phyloP scores from a whole-genome alignment of 768 basidiomycete genomes.

The Serendipita vermifera region DNA sequence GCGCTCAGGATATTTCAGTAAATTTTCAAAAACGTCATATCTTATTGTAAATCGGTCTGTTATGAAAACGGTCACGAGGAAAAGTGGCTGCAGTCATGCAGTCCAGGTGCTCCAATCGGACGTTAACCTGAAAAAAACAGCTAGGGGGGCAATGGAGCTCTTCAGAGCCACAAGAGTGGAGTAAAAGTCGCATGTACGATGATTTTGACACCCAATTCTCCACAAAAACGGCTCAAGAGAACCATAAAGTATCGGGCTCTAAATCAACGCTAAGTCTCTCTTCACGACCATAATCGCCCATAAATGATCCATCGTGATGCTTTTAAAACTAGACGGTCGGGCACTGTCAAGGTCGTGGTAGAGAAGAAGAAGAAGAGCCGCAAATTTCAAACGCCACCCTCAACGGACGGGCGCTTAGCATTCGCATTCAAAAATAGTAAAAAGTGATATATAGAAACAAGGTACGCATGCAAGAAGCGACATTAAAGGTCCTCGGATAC shows the following conservation, averaged over 20 bases:
- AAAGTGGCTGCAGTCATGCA: not conserved
- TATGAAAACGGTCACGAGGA: not conserved
- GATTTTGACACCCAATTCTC: not conserved
- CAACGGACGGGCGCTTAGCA: too few species aligned
- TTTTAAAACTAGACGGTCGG: not conserved
- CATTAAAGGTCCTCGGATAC: conserved; percentile 14
- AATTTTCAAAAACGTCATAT: not conserved
- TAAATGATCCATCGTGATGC: not conserved
- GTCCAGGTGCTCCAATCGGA: too few species aligned
- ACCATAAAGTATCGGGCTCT: not conserved
- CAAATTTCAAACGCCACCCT: too few species aligned
- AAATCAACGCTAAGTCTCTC: not conserved
- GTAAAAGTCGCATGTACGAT: not conserved
- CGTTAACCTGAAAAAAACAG: too few species aligned
- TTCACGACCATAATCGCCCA: conserved; percentile 4
- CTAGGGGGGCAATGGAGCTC: too few species aligned
- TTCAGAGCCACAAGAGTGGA: not conserved
- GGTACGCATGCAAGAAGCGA: too few species aligned
- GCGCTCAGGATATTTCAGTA: not conserved
- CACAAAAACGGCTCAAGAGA: not conserved
- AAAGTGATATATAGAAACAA: too few species aligned
- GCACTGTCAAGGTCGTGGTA: conserved; percentile 7
- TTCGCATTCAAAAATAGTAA: too few species aligned
- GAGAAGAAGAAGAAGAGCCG: not conserved
- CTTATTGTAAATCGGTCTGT: not conserved